Percentiles rank a stretch among this genome's conserved stretches.
phyloP scores from a whole-genome alignment of 202 grass and related monocot genomes.

The Setaria italica region DNA sequence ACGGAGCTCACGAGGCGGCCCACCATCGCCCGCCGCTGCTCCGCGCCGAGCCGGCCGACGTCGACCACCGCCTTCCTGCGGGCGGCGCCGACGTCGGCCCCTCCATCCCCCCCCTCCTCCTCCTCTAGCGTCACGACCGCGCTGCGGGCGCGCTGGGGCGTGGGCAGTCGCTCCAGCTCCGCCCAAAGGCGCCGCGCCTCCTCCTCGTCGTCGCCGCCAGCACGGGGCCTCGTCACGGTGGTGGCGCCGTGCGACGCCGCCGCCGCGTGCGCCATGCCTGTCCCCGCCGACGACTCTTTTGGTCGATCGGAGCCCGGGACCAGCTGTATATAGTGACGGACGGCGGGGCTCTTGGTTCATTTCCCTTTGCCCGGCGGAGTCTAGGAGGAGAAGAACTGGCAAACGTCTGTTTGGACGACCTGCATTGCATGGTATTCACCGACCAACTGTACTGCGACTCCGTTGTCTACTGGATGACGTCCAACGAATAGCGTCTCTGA shows the following conservation, averaged over 20 bases:
- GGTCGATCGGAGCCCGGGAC: not conserved
- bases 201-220: not conserved
- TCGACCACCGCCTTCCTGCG: not conserved
- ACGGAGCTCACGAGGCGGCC: conserved; percentile 6
- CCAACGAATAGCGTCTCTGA: too few species aligned
- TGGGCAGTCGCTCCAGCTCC: conserved; percentile 17
- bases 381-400: not conserved
- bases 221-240: not conserved
- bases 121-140: not conserved
- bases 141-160: not conserved
- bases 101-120: not conserved
- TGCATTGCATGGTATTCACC: not conserved
- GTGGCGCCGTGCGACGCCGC: not conserved
- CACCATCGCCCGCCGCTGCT: conserved; percentile 9
- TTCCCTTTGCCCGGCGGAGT: not conserved
- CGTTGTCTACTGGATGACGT: too few species aligned
- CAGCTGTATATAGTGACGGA: not conserved
- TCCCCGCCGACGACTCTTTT: not conserved
- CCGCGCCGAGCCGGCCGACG: not conserved
- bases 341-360: not conserved
- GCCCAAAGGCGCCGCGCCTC: not conserved
- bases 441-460: too few species aligned
- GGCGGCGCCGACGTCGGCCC: not conserved
- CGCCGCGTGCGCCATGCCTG: not conserved
- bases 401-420: not conserved